Conservation (phyloP, 2,329 filamentous ascomycete genomes). For the Peltaster fructicola region DNA sequence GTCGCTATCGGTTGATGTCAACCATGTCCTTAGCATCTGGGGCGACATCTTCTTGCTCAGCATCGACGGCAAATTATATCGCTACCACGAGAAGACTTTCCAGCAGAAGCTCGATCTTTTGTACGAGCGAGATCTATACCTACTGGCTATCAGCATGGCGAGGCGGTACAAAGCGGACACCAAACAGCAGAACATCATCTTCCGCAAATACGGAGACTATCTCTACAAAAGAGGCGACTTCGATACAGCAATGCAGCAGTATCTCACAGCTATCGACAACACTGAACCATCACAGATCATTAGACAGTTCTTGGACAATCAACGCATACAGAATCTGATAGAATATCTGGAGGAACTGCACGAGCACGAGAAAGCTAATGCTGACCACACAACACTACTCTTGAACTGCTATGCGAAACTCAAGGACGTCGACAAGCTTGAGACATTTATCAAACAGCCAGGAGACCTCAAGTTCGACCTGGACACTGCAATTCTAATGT, state of each 20-base stretch:
- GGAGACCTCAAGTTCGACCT: slow-evolving; percentile 91
- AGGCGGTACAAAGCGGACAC: slow-evolving; percentile 70
- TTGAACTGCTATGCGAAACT: slow-evolving; percentile 96
- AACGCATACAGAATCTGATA: slow-evolving; percentile 92
- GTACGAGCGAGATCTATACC: slow-evolving; percentile 84
- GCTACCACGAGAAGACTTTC: slow-evolving; percentile 79
- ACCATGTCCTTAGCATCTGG: slow-evolving; percentile 72
- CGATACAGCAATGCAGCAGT: slow-evolving; percentile 97
- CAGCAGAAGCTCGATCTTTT: slow-evolving; percentile 84
- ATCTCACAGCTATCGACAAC: slow-evolving; percentile 86
- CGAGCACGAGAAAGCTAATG: slow-evolving; percentile 79
- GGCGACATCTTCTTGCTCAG: slow-evolving; percentile 80
- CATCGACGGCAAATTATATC: slow-evolving; percentile 77
- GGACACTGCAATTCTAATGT: slow-evolving; percentile 95
- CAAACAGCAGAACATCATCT: slow-evolving; percentile 77
- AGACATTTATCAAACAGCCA: slow-evolving; percentile 90
- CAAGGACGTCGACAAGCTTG: slow-evolving; percentile 90
- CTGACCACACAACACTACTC: slow-evolving; percentile 85
- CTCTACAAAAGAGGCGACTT: slow-evolving; percentile 91
- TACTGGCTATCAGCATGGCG: slow-evolving; percentile 78
- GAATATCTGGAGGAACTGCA: slow-evolving; percentile 94
- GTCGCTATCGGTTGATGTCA: slow-evolving; percentile 62
- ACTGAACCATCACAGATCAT: slow-evolving; percentile 95
- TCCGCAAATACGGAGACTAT: slow-evolving; percentile 83
- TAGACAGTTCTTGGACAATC: slow-evolving; percentile 90